These are phyloP conservation scores for Ascochyta fabae DNA, from an alignment of 2,329 filamentous ascomycete genomes.

Conservation along the genomic window DNA sequence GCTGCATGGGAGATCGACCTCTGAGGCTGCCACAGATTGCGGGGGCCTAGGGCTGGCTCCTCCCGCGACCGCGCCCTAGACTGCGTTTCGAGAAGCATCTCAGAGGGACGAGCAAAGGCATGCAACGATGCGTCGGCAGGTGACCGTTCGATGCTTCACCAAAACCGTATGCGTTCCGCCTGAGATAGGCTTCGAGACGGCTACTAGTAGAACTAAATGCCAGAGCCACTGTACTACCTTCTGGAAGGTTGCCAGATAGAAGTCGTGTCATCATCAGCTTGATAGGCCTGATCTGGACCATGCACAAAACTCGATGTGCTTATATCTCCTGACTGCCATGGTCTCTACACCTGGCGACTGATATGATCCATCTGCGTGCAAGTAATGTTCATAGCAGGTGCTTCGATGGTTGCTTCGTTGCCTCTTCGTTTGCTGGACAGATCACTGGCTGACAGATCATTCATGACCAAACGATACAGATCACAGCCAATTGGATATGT, in stretches of 20 bases:
- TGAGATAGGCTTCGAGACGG: background rate
- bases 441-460: too few species aligned
- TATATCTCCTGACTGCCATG: too few species aligned
- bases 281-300: background rate
- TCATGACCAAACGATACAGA: too few species aligned
- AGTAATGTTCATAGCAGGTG: too few species aligned
- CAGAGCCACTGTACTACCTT: slow-evolving; percentile 5
- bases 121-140: background rate
- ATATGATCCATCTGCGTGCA: too few species aligned
- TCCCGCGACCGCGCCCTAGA: background rate
- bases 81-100: background rate
- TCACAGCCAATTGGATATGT: too few species aligned
- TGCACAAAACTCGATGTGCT: background rate
- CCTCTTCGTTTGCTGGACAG: too few species aligned
- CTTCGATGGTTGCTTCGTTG: too few species aligned
- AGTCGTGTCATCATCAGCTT: background rate
- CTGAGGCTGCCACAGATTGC: slow-evolving; percentile 7
- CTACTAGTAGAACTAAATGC: background rate
- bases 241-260: slow-evolving; percentile 4
- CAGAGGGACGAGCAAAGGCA: slow-evolving; percentile 5
- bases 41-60: slow-evolving; percentile 7
- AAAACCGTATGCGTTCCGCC: slow-evolving; percentile 8
- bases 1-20: background rate
- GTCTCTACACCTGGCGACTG: too few species aligned
- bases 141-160: slow-evolving; percentile 6